Evolutionary conservation across 305 asterid species (phyloP), one percentile per base, ranked within the genome.

Genomic region (Rubia occidens): DNA sequence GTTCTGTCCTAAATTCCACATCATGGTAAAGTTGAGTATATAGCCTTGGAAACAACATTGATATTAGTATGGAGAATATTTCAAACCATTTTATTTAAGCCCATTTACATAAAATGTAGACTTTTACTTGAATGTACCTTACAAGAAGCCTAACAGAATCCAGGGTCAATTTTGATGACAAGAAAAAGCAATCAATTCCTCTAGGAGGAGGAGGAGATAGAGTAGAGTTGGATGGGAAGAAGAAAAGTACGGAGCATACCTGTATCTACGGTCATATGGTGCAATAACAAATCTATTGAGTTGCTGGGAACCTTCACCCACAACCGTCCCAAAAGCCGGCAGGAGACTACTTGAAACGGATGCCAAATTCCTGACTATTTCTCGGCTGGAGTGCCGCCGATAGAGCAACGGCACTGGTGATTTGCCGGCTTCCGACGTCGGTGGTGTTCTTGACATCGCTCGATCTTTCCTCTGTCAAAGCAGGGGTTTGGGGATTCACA

Each of bases 261-360:
- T 82, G 79, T 91, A 89, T 88, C 98, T 78, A 69, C 90, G 83
- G 72, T 89, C 95, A 76, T 81, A 85, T 13, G 96, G 96, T 21
- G 91, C 96, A 78, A 89, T 77, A 39, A 87, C 80, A 71, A 74
- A 85, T 83, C 61, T 78, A 15, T 72, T 73, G 72, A 85, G 75
- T n/a, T 67, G 72, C 2, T 76, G 35, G 47, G 83, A 71, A 60
- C 88, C 86, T 73, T 92, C 96, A 59, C 86, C 93, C 51, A 88
- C 79, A 43, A 83, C 81, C 60, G 88, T 89, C 64, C 98, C 96
- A 66, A 89, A 92, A 76, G 96, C 95, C 60, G 96, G 95, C 87
- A 92, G 74, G 62, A 91, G 81, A 71, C 96, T 91, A 84, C 96
- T 89, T 26, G 97, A 87, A 71, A 91, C 86, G 6, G 97, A 89